Evolutionary conservation across 176 grass and related monocot genomes (phyloP), one percentile per base, ranked within the genome.

Genomic region (Raddia distichophylla): DNA sequence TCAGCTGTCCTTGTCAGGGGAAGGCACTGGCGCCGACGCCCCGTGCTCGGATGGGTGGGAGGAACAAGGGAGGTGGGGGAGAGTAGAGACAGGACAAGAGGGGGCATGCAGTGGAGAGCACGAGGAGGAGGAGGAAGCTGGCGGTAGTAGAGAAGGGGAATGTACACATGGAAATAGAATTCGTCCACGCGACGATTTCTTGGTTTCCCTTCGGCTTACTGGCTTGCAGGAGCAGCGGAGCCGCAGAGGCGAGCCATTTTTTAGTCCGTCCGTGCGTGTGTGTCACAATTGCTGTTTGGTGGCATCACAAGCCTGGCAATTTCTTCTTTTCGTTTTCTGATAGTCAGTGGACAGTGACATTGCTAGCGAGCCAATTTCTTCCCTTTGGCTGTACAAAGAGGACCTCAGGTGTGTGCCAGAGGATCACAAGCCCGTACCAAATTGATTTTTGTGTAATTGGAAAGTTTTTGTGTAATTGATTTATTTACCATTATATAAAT

Each of bases 61-160:
- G 35, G 69, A 80, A 70, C 63, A 45, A 75, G 77, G 81, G 47
- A 51, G 80, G 5, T 60, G 18, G 15, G 33, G 69, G 69, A 52
- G 37, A 80, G 15, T n/a, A 61, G 69, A 52, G 37, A 80, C 7
- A 89, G 72, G 82, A 76, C 82, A 80, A 81, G 77, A 15, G 77
- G 64, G 64, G 34, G 66, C 65, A 71, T 85, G 87, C 72, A 73
- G 60, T 51, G 78, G 60, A 82, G 83, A 82, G 87, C 87, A 86
- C 87, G 83, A 77, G 77, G 77, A 43, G 74, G 74, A 69, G 16
- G 27, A 15, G 51, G 60, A 22, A 50, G 59, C 44, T 0, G 52
- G 22, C 58, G 40, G 77, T n/a, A 64, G 62, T n/a, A 64, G 62
- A 45, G 15, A 12, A 14, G 5, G 78, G 54, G 85, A 64, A 53